Percentiles rank a stretch among this genome's conserved stretches.
Evolutionary conservation across 345 rosid species (phyloP).

Genomic region (Gossypium stocksii): DNA sequence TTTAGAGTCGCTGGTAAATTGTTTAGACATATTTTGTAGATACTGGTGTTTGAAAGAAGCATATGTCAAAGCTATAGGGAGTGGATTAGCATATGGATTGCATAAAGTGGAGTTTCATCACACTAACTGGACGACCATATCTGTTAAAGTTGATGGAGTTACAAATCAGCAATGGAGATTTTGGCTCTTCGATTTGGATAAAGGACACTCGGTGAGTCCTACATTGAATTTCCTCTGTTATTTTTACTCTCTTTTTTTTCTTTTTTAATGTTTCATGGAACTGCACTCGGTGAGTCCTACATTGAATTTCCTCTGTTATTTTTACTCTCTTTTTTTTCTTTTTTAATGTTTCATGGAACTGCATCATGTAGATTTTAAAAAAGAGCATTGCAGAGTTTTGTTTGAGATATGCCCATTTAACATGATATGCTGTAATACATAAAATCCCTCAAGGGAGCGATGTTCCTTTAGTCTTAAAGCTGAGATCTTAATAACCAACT

Average conservation of each 20-base stretch:
- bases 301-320: neutral
- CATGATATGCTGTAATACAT: neutral
- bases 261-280: neutral
- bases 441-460: no score
- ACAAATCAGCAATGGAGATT: conserved; percentile 43
- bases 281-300: conserved; percentile 43
- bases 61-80: conserved; percentile 61
- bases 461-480: neutral
- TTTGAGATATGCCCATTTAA: neutral
- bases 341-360: neutral
- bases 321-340: neutral
- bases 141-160: conserved; percentile 36
- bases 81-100: conserved; percentile 43
- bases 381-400: neutral
- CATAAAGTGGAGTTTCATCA: conserved; percentile 59
- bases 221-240: neutral
- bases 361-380: neutral
- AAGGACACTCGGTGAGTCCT: conserved; percentile 41
- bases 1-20: neutral
- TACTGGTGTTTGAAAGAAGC: conserved; percentile 79
- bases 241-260: neutral
- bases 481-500: neutral
- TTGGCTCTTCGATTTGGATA: conserved; percentile 43
- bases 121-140: conserved; percentile 44
- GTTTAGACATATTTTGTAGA: conserved; percentile 29